phyloP scores from a whole-genome alignment of 352 stramenopile genomes.

The Pythium aquatile region DNA sequence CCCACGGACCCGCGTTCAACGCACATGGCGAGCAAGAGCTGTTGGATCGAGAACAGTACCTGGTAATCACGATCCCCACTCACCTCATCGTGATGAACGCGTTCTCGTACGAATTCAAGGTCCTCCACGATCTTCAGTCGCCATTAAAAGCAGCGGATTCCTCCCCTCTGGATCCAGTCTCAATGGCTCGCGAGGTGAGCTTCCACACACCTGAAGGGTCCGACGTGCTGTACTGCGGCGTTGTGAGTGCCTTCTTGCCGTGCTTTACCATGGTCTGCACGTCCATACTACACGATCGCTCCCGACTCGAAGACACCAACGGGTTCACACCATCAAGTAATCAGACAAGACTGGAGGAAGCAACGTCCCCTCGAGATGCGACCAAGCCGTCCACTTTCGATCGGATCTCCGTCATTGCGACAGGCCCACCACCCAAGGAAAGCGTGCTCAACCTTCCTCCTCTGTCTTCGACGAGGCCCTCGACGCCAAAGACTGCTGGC shows the following conservation, averaged over 20 bases:
- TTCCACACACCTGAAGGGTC: constrained; percentile 34
- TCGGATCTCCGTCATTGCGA: constrained; percentile 52
- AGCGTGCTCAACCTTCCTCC: constrained; percentile 60
- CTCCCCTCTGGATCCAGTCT: constrained; percentile 27
- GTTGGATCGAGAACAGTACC: constrained; percentile 48
- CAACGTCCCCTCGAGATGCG: not conserved
- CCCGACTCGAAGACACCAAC: not conserved
- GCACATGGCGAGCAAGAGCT: constrained; percentile 47
- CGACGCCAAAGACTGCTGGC: constrained; percentile 29
- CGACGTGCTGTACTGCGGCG: constrained; percentile 38
- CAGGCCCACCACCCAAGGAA: constrained; percentile 37
- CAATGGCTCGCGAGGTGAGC: constrained; percentile 56
- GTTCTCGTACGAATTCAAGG: constrained; percentile 58
- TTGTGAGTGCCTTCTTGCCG: constrained; percentile 66
- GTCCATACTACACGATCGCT: constrained; percentile 5
- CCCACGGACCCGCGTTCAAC: constrained; percentile 36
- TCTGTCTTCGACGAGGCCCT: constrained; percentile 29
- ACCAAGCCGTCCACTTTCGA: not conserved
- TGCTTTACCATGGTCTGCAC: constrained; percentile 48
- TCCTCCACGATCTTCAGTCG: constrained; percentile 59
- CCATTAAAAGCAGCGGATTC: not conserved
- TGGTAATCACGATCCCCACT: constrained; percentile 48
- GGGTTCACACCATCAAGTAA: constrained; percentile 8
- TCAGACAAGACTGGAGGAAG: constrained; percentile 4
- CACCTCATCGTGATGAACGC: constrained; percentile 61